These are phyloP conservation scores for Cryptosporidium felis DNA, from an alignment of 169 alveolate species.

Conservation along the genomic window DNA sequence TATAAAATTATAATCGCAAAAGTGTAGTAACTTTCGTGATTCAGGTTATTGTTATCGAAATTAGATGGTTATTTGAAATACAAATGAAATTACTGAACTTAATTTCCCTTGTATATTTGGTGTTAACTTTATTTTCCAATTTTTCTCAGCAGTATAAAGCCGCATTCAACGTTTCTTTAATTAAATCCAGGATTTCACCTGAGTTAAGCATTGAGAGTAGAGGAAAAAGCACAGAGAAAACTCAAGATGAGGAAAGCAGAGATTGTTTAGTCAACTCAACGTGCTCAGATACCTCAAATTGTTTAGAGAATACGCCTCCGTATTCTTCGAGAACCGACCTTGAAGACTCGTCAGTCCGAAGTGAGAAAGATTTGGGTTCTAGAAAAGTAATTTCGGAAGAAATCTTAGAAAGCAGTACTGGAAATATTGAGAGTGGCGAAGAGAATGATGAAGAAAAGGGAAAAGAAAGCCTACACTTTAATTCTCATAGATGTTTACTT, in stretches of 20 bases:
- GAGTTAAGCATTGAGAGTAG: too few relatives aligned
- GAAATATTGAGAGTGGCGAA: neutral
- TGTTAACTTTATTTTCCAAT: neutral
- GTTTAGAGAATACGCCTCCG: too few relatives aligned
- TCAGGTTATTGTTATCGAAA: too few relatives aligned
- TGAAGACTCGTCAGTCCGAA: too few relatives aligned
- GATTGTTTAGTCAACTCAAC: too few relatives aligned
- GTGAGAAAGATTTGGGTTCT: neutral
- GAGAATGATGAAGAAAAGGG: neutral
- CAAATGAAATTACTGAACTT: neutral
- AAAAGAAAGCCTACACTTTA: neutral
- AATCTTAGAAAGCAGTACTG: neutral
- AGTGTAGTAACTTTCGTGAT: neutral
- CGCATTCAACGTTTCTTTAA: neutral
- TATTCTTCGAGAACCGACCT: too few relatives aligned
- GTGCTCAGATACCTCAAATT: too few relatives aligned
- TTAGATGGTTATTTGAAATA: too few relatives aligned
- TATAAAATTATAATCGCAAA: slow-evolving; percentile 2
- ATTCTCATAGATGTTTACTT: slow-evolving; percentile 10
- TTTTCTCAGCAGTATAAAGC: neutral
- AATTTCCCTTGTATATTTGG: neutral
- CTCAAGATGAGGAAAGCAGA: too few relatives aligned
- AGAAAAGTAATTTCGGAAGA: neutral
- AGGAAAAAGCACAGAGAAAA: too few relatives aligned
- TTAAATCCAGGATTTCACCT: neutral